These are phyloP conservation scores for Zygnema cylindricum DNA, from an alignment of 139 green algal genomes.

Conservation along the genomic window DNA sequence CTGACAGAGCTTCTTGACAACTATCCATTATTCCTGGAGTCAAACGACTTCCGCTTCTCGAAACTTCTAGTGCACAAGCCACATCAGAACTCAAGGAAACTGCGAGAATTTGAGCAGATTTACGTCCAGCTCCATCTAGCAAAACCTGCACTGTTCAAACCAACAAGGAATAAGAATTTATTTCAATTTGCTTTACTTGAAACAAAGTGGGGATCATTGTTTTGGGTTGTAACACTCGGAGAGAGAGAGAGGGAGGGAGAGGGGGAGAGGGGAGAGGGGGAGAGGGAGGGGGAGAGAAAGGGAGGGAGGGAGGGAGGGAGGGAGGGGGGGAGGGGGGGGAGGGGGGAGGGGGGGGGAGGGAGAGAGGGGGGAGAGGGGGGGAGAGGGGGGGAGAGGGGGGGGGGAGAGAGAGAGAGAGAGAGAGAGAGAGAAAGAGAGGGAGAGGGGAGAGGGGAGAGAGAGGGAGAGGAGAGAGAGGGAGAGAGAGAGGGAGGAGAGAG, in stretches of 20 bases:
- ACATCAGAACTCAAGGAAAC: slow-evolving; percentile 17
- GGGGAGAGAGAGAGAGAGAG: too few species aligned
- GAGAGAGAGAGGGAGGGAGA: background rate
- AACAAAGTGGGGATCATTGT: background rate
- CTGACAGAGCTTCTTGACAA: slow-evolving; percentile 56
- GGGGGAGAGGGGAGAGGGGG: too few species aligned
- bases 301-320: too few species aligned
- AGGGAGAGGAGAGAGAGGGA: too few species aligned
- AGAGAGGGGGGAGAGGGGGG: too few species aligned
- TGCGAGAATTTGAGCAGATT: slow-evolving; percentile 15
- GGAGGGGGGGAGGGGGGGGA: too few species aligned
- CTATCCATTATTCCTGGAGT: slow-evolving; percentile 49
- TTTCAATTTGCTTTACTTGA: background rate
- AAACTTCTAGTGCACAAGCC: background rate
- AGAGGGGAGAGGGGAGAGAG: too few species aligned
- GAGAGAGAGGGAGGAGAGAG: too few species aligned
- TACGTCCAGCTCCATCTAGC: background rate
- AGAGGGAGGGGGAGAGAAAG: too few species aligned
- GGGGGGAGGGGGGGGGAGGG: too few species aligned
- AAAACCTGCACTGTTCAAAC: slow-evolving; percentile 2
- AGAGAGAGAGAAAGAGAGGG: too few species aligned
- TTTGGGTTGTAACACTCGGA: background rate
- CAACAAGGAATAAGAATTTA: background rate
- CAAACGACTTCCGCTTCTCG: background rate
- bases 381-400: too few species aligned